Evolutionary conservation across 169 alveolate genomes (phyloP), one percentile per base, ranked within the genome.

Genomic region (Cryptosporidium ubiquitum): DNA sequence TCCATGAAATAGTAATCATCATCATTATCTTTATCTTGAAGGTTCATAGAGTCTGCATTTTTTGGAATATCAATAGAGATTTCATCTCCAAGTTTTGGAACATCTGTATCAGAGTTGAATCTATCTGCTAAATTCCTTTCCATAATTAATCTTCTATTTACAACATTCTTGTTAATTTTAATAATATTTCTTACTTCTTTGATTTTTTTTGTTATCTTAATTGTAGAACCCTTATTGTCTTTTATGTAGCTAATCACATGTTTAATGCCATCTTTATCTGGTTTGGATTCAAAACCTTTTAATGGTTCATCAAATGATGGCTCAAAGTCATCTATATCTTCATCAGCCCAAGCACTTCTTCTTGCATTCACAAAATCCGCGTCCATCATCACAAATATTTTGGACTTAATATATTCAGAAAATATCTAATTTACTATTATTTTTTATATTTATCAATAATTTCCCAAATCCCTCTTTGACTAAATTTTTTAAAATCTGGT

Each of bases 1-100:
- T 61, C 93, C 79, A 92, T 73, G 91, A 91, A 89, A 23, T 91
- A 79, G 20, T 69, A 84, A 68, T 93, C 94, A 18, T 84, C 86
- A 75, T 94, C 91, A 55, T 57, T 58, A 16, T 92, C 94, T 42
- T 52, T 73, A 16, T 92, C 69, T 57, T 91, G 58, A 39, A 84
- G 47, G 60, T 91, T 84, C 58, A 69, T 79, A 26, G 70, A 79
- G 39, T 79, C 89, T 20, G 89, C 58, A 86, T 85, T 75, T 44
- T 84, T 92, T 18, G 94, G 93, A 40, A 84, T 85, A 35, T 94
- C 93, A 26, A 92, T 94, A 33, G 85, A 29, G 5, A 93, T 91
- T 6, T 93, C 95, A 31, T 93, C 95, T 16, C 89, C 89, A 9
- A 79, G 55, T 44, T 79, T 79, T 20, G 89, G 89, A 6, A 79